These are phyloP conservation scores for Bretschneidera sinensis DNA, from an alignment of 345 rosid species.

Conservation along the genomic window DNA sequence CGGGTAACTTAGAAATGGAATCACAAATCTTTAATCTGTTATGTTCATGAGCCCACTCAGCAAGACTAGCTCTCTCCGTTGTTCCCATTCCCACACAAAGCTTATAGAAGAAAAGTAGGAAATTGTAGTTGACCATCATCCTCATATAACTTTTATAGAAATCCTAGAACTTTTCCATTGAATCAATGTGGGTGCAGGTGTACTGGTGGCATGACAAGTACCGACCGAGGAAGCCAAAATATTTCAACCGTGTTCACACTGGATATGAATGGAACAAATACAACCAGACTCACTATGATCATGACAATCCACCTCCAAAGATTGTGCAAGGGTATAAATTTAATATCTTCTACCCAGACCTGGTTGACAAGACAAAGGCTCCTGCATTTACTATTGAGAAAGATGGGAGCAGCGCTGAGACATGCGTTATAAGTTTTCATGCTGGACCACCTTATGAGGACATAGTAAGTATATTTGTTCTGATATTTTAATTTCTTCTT, in stretches of 20 bases:
- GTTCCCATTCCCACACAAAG: too few species aligned
- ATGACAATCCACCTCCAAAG: constrained; percentile 96
- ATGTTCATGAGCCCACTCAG: too few species aligned
- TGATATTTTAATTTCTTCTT: neutral
- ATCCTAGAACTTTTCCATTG: neutral
- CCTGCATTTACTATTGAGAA: constrained; percentile 72
- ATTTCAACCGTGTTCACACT: constrained; percentile 92
- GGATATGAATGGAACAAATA: constrained; percentile 99
- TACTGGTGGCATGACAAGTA: constrained; percentile 99
- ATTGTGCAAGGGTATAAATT: constrained; percentile 91
- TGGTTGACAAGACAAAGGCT: constrained; percentile 84
- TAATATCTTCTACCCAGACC: constrained; percentile 91
- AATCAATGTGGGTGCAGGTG: constrained; percentile 38
- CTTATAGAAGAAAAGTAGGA: too few species aligned
- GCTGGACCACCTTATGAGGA: constrained; percentile 97
- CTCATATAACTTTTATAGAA: neutral
- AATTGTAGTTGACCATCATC: neutral
- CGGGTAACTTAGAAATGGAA: too few species aligned
- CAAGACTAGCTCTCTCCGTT: too few species aligned
- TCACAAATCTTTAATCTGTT: too few species aligned
- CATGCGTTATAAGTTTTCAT: constrained; percentile 86
- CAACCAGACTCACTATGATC: constrained; percentile 90
- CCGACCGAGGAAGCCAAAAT: constrained; percentile 89
- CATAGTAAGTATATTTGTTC: constrained; percentile 52
- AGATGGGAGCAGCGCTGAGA: constrained; percentile 73